Percentiles rank a stretch among this genome's conserved stretches.
These are phyloP conservation scores for Saitozyma podzolica DNA, from an alignment of 768 basidiomycete species.

Conservation along the genomic window DNA sequence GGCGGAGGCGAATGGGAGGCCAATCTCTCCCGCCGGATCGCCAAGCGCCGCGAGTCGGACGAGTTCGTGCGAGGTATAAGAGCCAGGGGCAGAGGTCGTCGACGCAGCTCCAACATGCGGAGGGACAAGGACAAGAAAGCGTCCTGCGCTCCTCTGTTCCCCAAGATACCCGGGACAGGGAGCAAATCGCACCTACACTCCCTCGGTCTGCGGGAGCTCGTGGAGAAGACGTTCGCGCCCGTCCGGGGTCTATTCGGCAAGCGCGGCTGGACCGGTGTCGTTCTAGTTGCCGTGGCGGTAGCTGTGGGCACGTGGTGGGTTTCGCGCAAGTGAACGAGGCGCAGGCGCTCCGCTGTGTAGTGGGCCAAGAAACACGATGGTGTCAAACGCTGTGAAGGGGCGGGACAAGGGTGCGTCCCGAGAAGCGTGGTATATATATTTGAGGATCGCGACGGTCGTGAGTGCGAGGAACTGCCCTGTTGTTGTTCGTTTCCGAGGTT, in stretches of 20 bases:
- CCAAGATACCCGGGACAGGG: background rate
- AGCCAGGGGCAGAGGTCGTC: background rate
- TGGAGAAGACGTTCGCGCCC: slow-evolving; percentile 12
- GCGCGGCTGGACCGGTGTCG: background rate
- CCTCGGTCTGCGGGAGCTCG: background rate
- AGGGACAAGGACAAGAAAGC: background rate
- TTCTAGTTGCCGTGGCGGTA: slow-evolving; percentile 5
- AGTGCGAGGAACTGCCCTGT: no score
- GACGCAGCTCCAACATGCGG: background rate
- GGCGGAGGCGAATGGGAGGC: slow-evolving; percentile 49
- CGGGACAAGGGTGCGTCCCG: no score
- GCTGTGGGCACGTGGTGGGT: slow-evolving; percentile 1
- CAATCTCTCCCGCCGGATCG: slow-evolving; percentile 31
- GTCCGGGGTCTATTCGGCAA: slow-evolving; percentile 2
- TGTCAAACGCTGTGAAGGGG: no score
- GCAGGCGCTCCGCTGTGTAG: no score
- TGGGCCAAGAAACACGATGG: no score
- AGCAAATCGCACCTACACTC: background rate
- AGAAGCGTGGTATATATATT: no score
- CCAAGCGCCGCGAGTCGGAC: slow-evolving; percentile 25
- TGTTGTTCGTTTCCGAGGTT: no score
- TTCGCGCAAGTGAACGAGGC: no score
- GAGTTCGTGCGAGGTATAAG: background rate
- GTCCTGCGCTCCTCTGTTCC: slow-evolving; percentile 7
- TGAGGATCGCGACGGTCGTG: no score